These are phyloP conservation scores for Withania somnifera DNA, from an alignment of 305 asterid genomes.

Conservation along the genomic window DNA sequence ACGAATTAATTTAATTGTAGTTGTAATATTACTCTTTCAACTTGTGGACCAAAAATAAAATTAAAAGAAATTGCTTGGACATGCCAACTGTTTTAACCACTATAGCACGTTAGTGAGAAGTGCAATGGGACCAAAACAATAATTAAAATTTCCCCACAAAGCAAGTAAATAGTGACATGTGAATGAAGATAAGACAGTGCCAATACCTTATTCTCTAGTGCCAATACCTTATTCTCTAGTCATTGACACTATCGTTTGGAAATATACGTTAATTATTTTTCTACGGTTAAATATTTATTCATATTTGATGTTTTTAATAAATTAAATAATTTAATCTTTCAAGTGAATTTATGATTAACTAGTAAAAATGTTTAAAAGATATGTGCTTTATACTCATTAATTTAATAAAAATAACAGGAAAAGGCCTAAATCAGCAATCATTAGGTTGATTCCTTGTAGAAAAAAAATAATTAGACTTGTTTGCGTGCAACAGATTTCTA, in stretches of 20 bases:
- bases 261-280: background rate
- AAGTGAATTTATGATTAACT: no score
- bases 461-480: no score
- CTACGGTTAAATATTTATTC: background rate
- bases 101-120: background rate
- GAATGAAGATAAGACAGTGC: background rate
- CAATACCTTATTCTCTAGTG: background rate
- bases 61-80: background rate
- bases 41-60: background rate
- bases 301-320: background rate
- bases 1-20: background rate
- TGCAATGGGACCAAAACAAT: background rate
- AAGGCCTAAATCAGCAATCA: background rate
- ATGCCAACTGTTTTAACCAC: background rate
- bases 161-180: background rate
- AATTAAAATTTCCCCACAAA: background rate
- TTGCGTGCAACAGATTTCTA: background rate
- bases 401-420: background rate
- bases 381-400: no score
- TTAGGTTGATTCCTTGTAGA: background rate
- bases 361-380: no score
- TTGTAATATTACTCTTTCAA: background rate
- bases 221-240: background rate
- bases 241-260: background rate
- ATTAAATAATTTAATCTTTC: background rate